A percentile compares a stretch with the other conserved stretches of the same genome.
phyloP scores from a whole-genome alignment of 2,329 filamentous ascomycete genomes.

The Verticillium zaregamsianum region DNA sequence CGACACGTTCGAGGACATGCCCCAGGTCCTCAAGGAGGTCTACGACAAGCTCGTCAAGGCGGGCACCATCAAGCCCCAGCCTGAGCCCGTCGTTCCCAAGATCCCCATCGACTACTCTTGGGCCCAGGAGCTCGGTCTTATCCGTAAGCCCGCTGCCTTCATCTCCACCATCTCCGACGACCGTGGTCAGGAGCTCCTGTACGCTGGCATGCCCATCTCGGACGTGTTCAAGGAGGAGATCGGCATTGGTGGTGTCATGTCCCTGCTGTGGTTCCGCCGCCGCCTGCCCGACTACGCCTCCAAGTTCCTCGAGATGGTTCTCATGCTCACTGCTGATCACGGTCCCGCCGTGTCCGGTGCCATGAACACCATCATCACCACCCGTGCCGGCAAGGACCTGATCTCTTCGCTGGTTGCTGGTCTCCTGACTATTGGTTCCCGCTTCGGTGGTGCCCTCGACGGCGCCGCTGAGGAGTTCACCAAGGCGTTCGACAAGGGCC shows the following conservation, averaged over 20 bases:
- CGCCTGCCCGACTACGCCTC: conserved; percentile 92
- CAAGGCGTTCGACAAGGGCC: conserved; percentile 95
- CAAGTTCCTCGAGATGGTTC: conserved; percentile 99
- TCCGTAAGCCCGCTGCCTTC: conserved; percentile 99
- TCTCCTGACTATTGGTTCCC: conserved; percentile 96
- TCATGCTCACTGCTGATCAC: conserved; percentile 99
- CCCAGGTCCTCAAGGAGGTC: conserved; percentile 67
- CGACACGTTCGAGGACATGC: conserved; percentile 95
- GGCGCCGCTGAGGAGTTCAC: conserved; percentile 98
- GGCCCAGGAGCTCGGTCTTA: conserved; percentile 98
- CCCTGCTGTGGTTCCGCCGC: conserved; percentile 98
- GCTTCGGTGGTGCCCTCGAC: conserved; percentile 97
- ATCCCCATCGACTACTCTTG: conserved; percentile 99
- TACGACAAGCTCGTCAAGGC: conserved; percentile 85
- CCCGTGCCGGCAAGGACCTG: conserved; percentile 96
- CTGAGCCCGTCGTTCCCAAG: conserved; percentile 94
- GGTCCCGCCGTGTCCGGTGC: conserved; percentile 97
- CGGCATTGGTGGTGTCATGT: conserved; percentile 99
- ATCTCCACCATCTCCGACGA: conserved; percentile 99
- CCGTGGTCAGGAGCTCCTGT: conserved; percentile 97
- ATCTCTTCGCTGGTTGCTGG: conserved; percentile 93
- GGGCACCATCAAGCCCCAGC: conserved; percentile 77
- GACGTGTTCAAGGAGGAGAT: conserved; percentile 99
- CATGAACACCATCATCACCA: conserved; percentile 99
- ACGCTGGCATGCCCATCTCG: conserved; percentile 99